Evolutionary conservation across 192 early-diverging fungal genomes (phyloP), one percentile per base, ranked within the genome.

Genomic region (Coemansia sp.): DNA sequence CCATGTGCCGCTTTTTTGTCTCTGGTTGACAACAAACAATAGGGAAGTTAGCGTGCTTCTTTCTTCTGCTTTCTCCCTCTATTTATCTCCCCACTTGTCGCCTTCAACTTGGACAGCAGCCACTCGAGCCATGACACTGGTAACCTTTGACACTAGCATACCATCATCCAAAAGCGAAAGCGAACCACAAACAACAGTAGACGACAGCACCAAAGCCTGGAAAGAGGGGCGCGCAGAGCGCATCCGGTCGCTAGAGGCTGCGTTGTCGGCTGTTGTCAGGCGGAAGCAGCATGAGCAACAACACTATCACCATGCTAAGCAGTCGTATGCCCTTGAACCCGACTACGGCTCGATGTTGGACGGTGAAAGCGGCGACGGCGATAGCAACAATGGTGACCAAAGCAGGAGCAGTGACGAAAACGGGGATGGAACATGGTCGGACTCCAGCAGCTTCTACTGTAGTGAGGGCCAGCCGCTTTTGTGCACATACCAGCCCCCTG

Each of bases 391-490:
- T 26, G 21, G 35, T 31, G 56, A 45, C 39, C 29, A 56, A 2
- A 16, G 12, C 55, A 48, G 21, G 21, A 64, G 51, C 29, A 55
- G 58, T 42, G 52, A 48, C n/a, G 62, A 29, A 58, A 63, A n/a
- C 23, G 29, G 30, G 20, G 43, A 59, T 13, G 52, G 62, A 20
- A 42, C 61, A 2, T 39, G 31, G 48, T 73, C 77, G 0, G 66
- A 66, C n/a, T 48, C 58, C 10, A 75, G 78, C 69, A 81, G 78
- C 45, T 12, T 68, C 25, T 71, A 72, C 43, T 75, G 72, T 56
- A 58, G 61, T 63, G 78, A 81, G 60, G 78, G 78, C 31, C 78
- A 70, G 66, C 73, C 78, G 16, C 70, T 81, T 20, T 55, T 81
- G 64, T 71, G 70, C 59, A 72, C 78, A 13, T 75, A 75, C 63